A percentile compares a stretch with the other conserved stretches of the same genome.
Evolutionary conservation across 2,329 filamentous ascomycete genomes (phyloP).

Genomic region (Phyllosticta capitalensis): DNA sequence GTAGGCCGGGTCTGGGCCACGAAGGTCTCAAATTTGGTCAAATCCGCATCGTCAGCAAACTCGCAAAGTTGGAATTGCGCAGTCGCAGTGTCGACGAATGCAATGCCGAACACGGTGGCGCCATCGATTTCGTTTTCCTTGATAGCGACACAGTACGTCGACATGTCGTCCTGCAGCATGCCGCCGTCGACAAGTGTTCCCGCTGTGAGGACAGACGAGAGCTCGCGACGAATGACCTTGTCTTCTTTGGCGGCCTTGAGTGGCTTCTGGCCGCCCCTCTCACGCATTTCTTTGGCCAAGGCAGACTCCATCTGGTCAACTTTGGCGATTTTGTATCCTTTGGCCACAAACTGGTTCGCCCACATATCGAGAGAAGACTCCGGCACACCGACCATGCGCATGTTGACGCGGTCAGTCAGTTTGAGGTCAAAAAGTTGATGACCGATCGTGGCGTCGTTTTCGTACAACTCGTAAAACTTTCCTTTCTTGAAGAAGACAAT

Average conservation of each 20-base stretch:
- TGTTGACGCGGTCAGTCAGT: slow-evolving; percentile 95
- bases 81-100: slow-evolving; percentile 91
- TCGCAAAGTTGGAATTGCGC: slow-evolving; percentile 91
- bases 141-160: slow-evolving; percentile 90
- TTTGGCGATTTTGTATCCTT: slow-evolving; percentile 92
- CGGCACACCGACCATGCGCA: slow-evolving; percentile 98
- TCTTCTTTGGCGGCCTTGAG: slow-evolving; percentile 63
- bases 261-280: slow-evolving; percentile 55
- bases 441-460: slow-evolving; percentile 92
- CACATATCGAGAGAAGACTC: slow-evolving; percentile 93
- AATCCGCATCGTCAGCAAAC: slow-evolving; percentile 81
- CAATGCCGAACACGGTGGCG: slow-evolving; percentile 76
- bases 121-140: slow-evolving; percentile 62
- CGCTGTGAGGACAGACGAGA: slow-evolving; percentile 81
- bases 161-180: slow-evolving; percentile 98
- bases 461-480: slow-evolving; percentile 97
- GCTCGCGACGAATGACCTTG: slow-evolving; percentile 85
- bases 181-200: slow-evolving; percentile 90
- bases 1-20: slow-evolving; percentile 85
- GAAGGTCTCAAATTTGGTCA: slow-evolving; percentile 96
- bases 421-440: slow-evolving; percentile 97
- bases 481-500: slow-evolving; percentile 99
- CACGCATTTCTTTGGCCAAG: slow-evolving; percentile 96
- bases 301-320: slow-evolving; percentile 97
- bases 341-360: slow-evolving; percentile 97